These are phyloP conservation scores for Graphium sp. DNA, from an alignment of 2,329 filamentous ascomycete species.

Conservation along the genomic window DNA sequence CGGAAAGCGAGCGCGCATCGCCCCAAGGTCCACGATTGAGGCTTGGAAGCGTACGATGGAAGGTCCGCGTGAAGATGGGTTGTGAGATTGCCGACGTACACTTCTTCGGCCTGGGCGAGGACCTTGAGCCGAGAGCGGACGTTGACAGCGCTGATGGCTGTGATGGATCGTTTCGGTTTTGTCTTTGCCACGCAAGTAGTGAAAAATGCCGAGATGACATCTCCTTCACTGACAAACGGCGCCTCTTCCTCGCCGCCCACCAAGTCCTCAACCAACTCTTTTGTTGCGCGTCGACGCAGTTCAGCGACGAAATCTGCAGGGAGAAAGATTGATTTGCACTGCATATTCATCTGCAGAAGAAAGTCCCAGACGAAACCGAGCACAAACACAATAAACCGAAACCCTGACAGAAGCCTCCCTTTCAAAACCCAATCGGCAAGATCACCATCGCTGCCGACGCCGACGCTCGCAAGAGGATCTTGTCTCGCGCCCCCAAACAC, in stretches of 20 bases:
- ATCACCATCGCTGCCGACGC: conserved; percentile 2
- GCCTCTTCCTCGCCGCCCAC: conserved; percentile 6
- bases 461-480: conserved; percentile 16
- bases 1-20: conserved; percentile 14
- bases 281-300: conserved; percentile 14
- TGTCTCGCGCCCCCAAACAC: conserved; percentile 15
- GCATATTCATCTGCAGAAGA: no score
- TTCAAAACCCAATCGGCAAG: conserved; percentile 9
- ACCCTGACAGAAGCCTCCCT: conserved; percentile 11
- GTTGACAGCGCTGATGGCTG: conserved; percentile 11
- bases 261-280: conserved; percentile 10
- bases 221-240: conserved; percentile 26
- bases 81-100: conserved; percentile 14
- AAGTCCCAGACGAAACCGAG: conserved; percentile 15
- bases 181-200: conserved; percentile 9
- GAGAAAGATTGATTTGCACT: no score
- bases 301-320: conserved; percentile 13
- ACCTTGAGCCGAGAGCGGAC: conserved; percentile 10
- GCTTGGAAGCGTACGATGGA: conserved; percentile 9
- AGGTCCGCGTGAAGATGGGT: conserved; percentile 8
- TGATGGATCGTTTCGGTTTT: conserved; percentile 9
- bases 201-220: conserved; percentile 25
- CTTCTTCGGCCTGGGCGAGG: conserved; percentile 6
- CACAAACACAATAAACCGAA: conserved; percentile 14
- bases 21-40: conserved; percentile 10